Conservation (phyloP, 768 basidiomycete species). For the Agrocybe pediades region DNA sequence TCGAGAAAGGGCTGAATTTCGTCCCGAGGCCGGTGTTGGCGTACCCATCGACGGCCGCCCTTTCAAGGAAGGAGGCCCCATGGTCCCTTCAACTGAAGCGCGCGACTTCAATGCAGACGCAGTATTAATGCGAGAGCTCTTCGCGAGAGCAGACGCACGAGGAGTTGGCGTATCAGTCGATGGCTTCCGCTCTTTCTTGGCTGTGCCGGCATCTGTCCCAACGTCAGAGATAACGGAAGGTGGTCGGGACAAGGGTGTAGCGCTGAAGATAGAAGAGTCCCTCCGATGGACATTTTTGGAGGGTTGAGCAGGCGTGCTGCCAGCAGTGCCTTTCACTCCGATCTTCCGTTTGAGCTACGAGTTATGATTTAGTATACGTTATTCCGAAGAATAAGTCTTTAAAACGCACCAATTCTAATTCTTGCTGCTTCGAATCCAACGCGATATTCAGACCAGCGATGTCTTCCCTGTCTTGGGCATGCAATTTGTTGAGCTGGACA, state of each 20-base stretch:
- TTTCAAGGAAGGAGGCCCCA: constrained; percentile 48
- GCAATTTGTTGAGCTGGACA: constrained; percentile 68
- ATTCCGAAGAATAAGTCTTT: neutral
- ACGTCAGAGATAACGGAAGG: constrained; percentile 58
- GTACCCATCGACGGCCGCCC: constrained; percentile 38
- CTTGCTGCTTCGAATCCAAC: constrained; percentile 92
- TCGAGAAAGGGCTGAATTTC: constrained; percentile 36
- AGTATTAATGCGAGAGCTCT: constrained; percentile 50
- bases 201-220: constrained; percentile 35
- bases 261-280: constrained; percentile 59
- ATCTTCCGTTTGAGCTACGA: constrained; percentile 64
- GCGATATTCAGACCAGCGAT: constrained; percentile 86
- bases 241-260: constrained; percentile 53
- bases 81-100: constrained; percentile 37
- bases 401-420: constrained; percentile 78
- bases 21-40: constrained; percentile 35
- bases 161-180: constrained; percentile 21
- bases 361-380: constrained; percentile 6
- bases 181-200: constrained; percentile 41
- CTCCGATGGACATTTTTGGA: constrained; percentile 46
- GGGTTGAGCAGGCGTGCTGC: constrained; percentile 53
- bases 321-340: constrained; percentile 56
- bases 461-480: constrained; percentile 73
- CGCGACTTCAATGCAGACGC: constrained; percentile 23
- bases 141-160: constrained; percentile 45